Percentiles rank a stretch among this genome's conserved stretches.
Conservation (phyloP, 768 basidiomycete species). For the Cyclocybe cylindracea region DNA sequence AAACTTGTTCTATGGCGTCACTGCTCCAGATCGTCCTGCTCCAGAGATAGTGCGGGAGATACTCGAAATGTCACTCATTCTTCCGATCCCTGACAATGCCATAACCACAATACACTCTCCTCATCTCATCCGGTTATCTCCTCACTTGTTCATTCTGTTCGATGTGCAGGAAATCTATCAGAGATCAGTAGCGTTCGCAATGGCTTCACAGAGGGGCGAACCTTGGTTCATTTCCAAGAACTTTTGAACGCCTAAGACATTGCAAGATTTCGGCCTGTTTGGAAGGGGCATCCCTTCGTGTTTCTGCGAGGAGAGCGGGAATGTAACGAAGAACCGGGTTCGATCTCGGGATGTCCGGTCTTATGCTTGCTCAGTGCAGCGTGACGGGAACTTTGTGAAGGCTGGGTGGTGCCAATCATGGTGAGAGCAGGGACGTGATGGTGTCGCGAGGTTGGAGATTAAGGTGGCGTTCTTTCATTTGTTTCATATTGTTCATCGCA, state of each 20-base stretch:
- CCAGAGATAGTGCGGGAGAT: no score
- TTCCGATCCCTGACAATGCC: no score
- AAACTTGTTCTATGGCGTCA: no score
- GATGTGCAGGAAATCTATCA: no score
- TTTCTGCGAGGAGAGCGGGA: constrained; percentile 16
- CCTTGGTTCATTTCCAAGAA: constrained; percentile 15
- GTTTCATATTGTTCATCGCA: constrained; percentile 19
- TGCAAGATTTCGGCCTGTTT: constrained; percentile 18
- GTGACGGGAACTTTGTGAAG: constrained; percentile 26
- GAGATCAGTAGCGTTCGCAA: constrained; percentile 1
- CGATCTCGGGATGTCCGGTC: constrained; percentile 15
- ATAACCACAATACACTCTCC: no score
- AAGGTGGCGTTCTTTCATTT: constrained; percentile 17
- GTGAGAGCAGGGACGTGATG: constrained; percentile 18
- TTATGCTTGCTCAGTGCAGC: constrained; percentile 17
- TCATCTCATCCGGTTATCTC: no score
- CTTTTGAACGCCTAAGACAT: constrained; percentile 17
- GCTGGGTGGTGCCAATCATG: constrained; percentile 21
- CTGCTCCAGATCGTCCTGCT: no score
- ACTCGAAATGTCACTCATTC: no score
- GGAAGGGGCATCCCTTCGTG: constrained; percentile 19
- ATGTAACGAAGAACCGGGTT: constrained; percentile 23
- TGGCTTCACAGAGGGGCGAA: neutral
- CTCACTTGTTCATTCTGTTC: no score
- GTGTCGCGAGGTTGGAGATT: constrained; percentile 12